Conservation (phyloP, 2,329 filamentous ascomycete species). For the Botryotinia convoluta region DNA sequence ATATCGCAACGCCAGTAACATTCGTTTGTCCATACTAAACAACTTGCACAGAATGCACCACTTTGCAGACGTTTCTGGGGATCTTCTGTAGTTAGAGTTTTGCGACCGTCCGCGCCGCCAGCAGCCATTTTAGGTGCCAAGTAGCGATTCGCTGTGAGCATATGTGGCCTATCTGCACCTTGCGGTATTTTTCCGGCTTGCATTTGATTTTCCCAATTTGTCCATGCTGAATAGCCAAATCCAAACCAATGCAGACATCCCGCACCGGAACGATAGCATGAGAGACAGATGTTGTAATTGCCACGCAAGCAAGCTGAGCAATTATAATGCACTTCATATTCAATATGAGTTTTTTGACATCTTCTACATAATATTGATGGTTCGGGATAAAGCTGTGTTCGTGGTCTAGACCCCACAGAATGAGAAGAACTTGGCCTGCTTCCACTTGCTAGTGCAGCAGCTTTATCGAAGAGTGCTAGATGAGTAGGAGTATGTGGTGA, state of each 20-base stretch:
- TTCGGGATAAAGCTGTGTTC: constrained; percentile 56
- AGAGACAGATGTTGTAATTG: constrained; percentile 74
- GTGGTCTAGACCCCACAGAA: constrained; percentile 34
- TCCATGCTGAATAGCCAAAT: constrained; percentile 71
- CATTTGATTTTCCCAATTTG: constrained; percentile 59
- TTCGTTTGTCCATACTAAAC: constrained; percentile 69
- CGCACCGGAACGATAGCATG: constrained; percentile 72
- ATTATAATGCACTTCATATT: constrained; percentile 84
- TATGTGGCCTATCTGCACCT: constrained; percentile 51
- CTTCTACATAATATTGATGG: constrained; percentile 71
- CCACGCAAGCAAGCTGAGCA: constrained; percentile 70
- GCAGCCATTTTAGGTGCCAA: constrained; percentile 48
- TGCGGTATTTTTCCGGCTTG: constrained; percentile 34
- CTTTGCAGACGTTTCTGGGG: constrained; percentile 66
- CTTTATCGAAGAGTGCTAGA: constrained; percentile 34
- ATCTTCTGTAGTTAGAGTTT: constrained; percentile 63
- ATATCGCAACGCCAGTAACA: constrained; percentile 87
- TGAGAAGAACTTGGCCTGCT: constrained; percentile 36
- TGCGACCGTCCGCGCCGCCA: constrained; percentile 53
- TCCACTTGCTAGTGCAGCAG: constrained; percentile 34
- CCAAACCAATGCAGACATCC: constrained; percentile 88
- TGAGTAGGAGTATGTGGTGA: constrained; percentile 29
- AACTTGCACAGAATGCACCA: constrained; percentile 82
- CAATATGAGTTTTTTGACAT: constrained; percentile 70
- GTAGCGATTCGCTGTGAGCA: constrained; percentile 58